Base-by-base conservation (phyloP, 495 filamentous ascomycete species). In the Astrocystis sublimbata region DNA sequence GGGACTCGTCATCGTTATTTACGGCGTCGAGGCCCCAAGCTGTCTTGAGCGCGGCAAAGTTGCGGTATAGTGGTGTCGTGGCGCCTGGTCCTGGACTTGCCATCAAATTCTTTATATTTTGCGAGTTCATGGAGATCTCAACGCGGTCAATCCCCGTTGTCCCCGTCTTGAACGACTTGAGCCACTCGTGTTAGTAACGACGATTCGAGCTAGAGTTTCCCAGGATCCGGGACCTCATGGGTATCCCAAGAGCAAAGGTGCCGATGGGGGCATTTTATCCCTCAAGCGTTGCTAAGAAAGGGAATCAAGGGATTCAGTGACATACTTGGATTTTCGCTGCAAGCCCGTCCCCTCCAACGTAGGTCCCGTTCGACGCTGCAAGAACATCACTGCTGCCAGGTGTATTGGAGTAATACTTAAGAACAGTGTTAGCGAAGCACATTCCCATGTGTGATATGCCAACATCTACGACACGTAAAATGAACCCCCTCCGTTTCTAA, bases 61-160 rank as follows among this genome's bases (percentile, higher is more conserved):
- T 78, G 58, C 70, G 68, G 58, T 69, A 74, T 10, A 79, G 63
- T 3, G 58, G 58, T 3, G 74, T 75, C 9, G 60, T 52, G 8
- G 73, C 5, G 2, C 71, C 72, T 0, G 73, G 65, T 5, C 75
- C 76, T 0, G 76, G 74, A n/a, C 26, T 68, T 1, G 46, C 12
- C 64, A 77, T 74, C 15, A 79, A 67, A 4, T 71, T 67, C 2
- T 47, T 59, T 7, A 79, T 68, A 53, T 79, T 65, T 49, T 78
- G 75, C 3, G 76, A 47, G 62, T 79, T 79, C 76, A 77, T 78
- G 10, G 71, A 75, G 41, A 79, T 73, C 58, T 79, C 77, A 19
- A 78, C 42, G 26, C 75, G 56, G 60, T 73, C 59, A 30, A 77
- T 67, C 19, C 65, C 59, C 0, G 73, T 73, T 4, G 23, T 30